Percentiles rank a stretch among this genome's conserved stretches.
These are phyloP conservation scores for Batkoa obscura DNA, from an alignment of 371 early-diverging fungal genomes.

Conservation along the genomic window DNA sequence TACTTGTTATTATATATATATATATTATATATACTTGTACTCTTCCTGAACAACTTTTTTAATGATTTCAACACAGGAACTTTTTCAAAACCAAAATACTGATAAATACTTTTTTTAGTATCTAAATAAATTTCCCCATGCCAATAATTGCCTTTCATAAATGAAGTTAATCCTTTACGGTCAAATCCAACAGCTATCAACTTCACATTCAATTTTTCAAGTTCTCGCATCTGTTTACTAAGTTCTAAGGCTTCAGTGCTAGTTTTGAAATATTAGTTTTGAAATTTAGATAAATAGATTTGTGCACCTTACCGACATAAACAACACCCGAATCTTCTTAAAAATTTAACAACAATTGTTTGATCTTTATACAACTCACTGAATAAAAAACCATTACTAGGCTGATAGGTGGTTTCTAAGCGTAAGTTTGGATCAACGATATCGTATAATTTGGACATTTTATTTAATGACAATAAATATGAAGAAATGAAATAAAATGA, in stretches of 20 bases:
- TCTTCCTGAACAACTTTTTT: too few species aligned
- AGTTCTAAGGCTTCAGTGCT: too few species aligned
- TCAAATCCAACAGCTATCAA: constrained; percentile 1
- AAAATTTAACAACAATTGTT: background rate
- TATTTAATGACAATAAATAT: too few species aligned
- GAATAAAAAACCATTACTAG: background rate
- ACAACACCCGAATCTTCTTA: constrained; percentile 1
- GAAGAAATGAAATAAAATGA: too few species aligned
- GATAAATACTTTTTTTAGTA: background rate
- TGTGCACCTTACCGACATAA: background rate
- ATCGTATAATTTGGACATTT: too few species aligned
- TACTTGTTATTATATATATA: too few species aligned
- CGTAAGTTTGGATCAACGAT: too few species aligned
- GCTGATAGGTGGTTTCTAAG: too few species aligned
- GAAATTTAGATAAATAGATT: too few species aligned
- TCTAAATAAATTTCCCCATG: background rate
- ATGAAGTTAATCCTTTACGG: background rate
- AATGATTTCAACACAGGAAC: too few species aligned
- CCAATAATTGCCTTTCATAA: background rate
- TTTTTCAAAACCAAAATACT: background rate
- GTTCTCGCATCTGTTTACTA: background rate
- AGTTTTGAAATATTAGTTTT: too few species aligned
- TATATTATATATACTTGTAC: too few species aligned
- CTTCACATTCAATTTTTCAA: constrained; percentile 2
- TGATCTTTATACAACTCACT: background rate